A percentile compares a stretch with the other conserved stretches of the same genome.
These are phyloP conservation scores for Ilex aquifolium DNA, from an alignment of 257 asterid species.

Conservation along the genomic window DNA sequence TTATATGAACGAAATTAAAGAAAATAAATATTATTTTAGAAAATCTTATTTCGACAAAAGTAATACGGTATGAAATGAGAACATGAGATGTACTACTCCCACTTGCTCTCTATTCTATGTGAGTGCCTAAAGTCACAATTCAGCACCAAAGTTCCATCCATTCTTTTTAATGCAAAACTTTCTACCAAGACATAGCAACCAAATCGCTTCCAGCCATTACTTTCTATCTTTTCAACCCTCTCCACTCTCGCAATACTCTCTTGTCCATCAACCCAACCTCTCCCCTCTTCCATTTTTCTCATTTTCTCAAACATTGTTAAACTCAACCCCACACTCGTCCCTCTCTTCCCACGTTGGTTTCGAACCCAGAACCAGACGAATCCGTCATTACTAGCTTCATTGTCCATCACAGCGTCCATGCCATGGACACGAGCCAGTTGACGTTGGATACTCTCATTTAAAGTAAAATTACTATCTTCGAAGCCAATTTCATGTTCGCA, in stretches of 20 bases:
- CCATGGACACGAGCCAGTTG: slow-evolving; percentile 44
- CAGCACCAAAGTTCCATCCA: slow-evolving; percentile 68
- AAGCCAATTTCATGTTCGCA: no score
- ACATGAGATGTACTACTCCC: slow-evolving; percentile 39
- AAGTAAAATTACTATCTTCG: no score
- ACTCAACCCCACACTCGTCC: slow-evolving; percentile 40
- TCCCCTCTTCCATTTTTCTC: slow-evolving; percentile 52
- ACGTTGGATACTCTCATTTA: no score
- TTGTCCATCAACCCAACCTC: slow-evolving; percentile 72
- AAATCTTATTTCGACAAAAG: no score
- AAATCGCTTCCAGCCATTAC: slow-evolving; percentile 55
- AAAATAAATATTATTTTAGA: no score
- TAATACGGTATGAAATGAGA: no score
- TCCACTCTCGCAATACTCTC: slow-evolving; percentile 47
- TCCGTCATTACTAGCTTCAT: slow-evolving; percentile 27
- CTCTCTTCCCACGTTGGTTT: slow-evolving; percentile 26
- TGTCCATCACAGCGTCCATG: slow-evolving; percentile 54
- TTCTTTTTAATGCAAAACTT: slow-evolving; percentile 62
- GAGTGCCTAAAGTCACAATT: slow-evolving; percentile 44
- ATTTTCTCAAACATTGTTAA: slow-evolving; percentile 43
- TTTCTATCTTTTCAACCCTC: slow-evolving; percentile 40
- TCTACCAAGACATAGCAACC: slow-evolving; percentile 74
- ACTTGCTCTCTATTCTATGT: slow-evolving; percentile 42
- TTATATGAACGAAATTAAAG: no score
- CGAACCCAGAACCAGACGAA: slow-evolving; percentile 51